Evolutionary conservation across 2,329 filamentous ascomycete species (phyloP).

Genomic region (Shiraia sp.): DNA sequence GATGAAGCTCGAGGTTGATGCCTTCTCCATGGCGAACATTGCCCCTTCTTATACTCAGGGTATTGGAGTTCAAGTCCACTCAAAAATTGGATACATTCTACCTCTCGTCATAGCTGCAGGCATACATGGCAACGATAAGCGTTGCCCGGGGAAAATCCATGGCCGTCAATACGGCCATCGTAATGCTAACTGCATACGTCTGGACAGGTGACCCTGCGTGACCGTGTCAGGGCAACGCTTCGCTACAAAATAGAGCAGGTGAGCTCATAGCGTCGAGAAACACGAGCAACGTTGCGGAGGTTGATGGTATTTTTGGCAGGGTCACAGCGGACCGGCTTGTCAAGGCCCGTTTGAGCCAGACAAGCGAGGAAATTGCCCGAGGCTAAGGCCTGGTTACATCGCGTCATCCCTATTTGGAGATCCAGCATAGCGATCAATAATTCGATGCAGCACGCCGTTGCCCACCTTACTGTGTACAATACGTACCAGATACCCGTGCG

Average conservation of each 20-base stretch:
- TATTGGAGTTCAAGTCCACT: slow-evolving; percentile 12
- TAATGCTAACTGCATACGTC: slow-evolving; percentile 19
- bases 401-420: slow-evolving; percentile 25
- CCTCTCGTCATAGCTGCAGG: slow-evolving; percentile 20
- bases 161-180: slow-evolving; percentile 21
- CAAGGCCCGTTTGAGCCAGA: slow-evolving; percentile 13
- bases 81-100: slow-evolving; percentile 14
- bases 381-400: slow-evolving; percentile 37
- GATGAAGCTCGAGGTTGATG: slow-evolving; percentile 15
- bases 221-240: slow-evolving; percentile 22
- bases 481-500: background rate
- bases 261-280: slow-evolving; percentile 36
- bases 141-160: slow-evolving; percentile 24
- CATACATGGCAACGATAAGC: slow-evolving; percentile 24
- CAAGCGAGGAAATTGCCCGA: slow-evolving; percentile 33
- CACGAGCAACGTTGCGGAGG: slow-evolving; percentile 34
- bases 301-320: slow-evolving; percentile 38
- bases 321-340: slow-evolving; percentile 21
- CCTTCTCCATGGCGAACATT: slow-evolving; percentile 10
- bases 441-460: slow-evolving; percentile 15
- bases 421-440: slow-evolving; percentile 36
- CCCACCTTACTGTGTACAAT: slow-evolving; percentile 10
- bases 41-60: slow-evolving; percentile 32
- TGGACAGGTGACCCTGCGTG: slow-evolving; percentile 39
- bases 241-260: slow-evolving; percentile 23